These are phyloP conservation scores for Pleurotus salmoneostramineus DNA, from an alignment of 768 basidiomycete genomes.

Conservation along the genomic window DNA sequence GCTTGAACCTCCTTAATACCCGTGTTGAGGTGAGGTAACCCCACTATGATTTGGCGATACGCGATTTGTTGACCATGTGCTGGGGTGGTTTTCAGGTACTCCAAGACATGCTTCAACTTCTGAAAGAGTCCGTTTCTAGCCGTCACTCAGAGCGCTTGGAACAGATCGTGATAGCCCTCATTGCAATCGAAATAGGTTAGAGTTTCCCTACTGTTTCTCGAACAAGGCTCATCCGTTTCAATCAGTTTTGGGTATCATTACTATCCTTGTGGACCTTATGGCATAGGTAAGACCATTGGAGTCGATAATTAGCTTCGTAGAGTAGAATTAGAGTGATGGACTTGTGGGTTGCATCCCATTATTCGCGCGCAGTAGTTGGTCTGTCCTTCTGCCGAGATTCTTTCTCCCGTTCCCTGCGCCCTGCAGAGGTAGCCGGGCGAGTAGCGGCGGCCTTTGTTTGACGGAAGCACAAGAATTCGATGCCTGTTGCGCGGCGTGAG, in stretches of 20 bases:
- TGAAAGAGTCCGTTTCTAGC: slow-evolving; percentile 93
- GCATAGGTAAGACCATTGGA: slow-evolving; percentile 24
- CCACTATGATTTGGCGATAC: slow-evolving; percentile 1
- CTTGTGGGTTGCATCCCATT: not conserved
- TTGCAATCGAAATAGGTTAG: slow-evolving; percentile 81
- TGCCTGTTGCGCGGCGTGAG: slow-evolving; percentile 84
- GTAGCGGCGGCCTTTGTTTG: slow-evolving; percentile 42
- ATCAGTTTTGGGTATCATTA: slow-evolving; percentile 82
- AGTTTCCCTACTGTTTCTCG: slow-evolving; percentile 14
- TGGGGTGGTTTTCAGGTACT: slow-evolving; percentile 54
- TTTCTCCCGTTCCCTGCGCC: slow-evolving; percentile 6
- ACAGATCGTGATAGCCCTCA: slow-evolving; percentile 88
- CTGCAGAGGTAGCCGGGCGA: slow-evolving; percentile 5
- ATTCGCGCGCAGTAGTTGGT: slow-evolving; percentile 1
- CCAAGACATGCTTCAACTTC: slow-evolving; percentile 93
- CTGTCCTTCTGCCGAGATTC: slow-evolving; percentile 2
- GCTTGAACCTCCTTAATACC: slow-evolving; percentile 89
- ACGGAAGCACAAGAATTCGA: slow-evolving; percentile 94
- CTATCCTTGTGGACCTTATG: slow-evolving; percentile 83
- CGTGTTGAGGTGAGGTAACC: slow-evolving; percentile 72
- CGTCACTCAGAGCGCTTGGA: slow-evolving; percentile 89
- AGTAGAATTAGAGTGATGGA: not conserved
- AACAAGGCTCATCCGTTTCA: not conserved
- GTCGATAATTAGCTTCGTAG: not conserved
- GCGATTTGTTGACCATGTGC: not conserved